Percentiles rank a stretch among this genome's conserved stretches.
Evolutionary conservation across 2,329 filamentous ascomycete genomes (phyloP).

Genomic region (Aureobasidium sp.): DNA sequence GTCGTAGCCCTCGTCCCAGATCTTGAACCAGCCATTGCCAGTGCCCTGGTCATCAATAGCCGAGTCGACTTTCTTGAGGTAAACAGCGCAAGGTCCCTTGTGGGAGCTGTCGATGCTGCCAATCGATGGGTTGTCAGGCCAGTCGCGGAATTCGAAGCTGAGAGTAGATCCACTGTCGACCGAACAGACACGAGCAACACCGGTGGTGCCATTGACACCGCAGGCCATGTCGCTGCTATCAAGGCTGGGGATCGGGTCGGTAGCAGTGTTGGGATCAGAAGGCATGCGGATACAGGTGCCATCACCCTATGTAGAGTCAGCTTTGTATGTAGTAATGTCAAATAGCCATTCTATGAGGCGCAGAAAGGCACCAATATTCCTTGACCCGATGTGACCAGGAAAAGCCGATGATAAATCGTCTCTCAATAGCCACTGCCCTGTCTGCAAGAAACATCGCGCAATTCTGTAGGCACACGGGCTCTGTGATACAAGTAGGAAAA

Average conservation of each 20-base stretch:
- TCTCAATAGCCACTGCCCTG: too few species aligned
- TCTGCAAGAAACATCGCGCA: too few species aligned
- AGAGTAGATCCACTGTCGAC: conserved; percentile 48
- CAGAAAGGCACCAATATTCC: too few species aligned
- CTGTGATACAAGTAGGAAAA: not conserved
- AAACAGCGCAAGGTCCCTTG: conserved; percentile 65
- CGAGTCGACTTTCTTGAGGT: conserved; percentile 61
- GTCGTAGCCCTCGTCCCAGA: conserved; percentile 64
- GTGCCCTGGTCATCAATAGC: conserved; percentile 46
- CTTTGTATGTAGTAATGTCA: not conserved
- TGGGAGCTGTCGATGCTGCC: conserved; percentile 55
- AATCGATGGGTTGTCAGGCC: conserved; percentile 48
- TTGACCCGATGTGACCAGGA: not conserved
- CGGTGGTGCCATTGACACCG: conserved; percentile 38
- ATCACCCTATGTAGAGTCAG: conserved; percentile 47
- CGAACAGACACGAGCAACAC: conserved; percentile 44
- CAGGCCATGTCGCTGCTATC: conserved; percentile 61
- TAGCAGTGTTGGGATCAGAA: conserved; percentile 45
- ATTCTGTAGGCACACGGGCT: too few species aligned
- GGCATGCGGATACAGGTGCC: conserved; percentile 66
- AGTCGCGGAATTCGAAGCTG: conserved; percentile 61
- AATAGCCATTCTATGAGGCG: not conserved
- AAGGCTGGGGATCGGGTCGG: conserved; percentile 52
- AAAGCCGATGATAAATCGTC: too few species aligned
- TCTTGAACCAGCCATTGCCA: conserved; percentile 71